Conservation (phyloP, 495 filamentous ascomycete genomes). For the Aspergillus affinis region DNA sequence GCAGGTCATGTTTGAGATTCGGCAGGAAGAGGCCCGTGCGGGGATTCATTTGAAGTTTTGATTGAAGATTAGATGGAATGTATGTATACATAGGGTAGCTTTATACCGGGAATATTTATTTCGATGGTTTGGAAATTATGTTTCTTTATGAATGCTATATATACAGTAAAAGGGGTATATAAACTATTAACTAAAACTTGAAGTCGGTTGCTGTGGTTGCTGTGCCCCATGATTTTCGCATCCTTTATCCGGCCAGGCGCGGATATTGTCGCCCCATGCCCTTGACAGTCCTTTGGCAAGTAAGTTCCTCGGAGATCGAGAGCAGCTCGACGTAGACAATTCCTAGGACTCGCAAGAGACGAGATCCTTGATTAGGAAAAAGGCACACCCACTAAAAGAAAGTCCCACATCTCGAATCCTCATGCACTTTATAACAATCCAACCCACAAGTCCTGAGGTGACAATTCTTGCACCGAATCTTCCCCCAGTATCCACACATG, state of each 20-base stretch:
- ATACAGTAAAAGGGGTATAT: too few relatives aligned
- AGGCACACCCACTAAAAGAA: slow-evolving; percentile 40
- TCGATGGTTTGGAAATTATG: background rate
- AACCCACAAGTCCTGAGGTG: slow-evolving; percentile 77
- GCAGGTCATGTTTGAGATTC: slow-evolving; percentile 95
- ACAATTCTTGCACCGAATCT: slow-evolving; percentile 81
- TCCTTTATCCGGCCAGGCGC: too few relatives aligned
- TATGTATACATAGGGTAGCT: background rate
- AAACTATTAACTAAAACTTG: too few relatives aligned
- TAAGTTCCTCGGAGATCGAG: too few relatives aligned
- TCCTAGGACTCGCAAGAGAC: too few relatives aligned
- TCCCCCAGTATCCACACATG: slow-evolving; percentile 91
- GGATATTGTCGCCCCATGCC: too few relatives aligned
- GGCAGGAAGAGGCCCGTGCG: slow-evolving; percentile 75
- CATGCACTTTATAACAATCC: slow-evolving; percentile 76
- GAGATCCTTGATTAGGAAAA: too few relatives aligned
- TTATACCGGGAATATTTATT: background rate
- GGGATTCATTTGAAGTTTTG: slow-evolving; percentile 88
- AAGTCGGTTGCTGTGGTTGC: too few relatives aligned
- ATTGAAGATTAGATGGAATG: slow-evolving; percentile 8
- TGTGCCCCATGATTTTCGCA: too few relatives aligned
- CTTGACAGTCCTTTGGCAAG: too few relatives aligned
- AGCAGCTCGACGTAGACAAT: too few relatives aligned
- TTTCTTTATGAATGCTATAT: too few relatives aligned
- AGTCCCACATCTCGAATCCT: slow-evolving; percentile 74